A percentile compares a stretch with the other conserved stretches of the same genome.
phyloP scores from a whole-genome alignment of 208 protist species.

The Crithidia expoeki region DNA sequence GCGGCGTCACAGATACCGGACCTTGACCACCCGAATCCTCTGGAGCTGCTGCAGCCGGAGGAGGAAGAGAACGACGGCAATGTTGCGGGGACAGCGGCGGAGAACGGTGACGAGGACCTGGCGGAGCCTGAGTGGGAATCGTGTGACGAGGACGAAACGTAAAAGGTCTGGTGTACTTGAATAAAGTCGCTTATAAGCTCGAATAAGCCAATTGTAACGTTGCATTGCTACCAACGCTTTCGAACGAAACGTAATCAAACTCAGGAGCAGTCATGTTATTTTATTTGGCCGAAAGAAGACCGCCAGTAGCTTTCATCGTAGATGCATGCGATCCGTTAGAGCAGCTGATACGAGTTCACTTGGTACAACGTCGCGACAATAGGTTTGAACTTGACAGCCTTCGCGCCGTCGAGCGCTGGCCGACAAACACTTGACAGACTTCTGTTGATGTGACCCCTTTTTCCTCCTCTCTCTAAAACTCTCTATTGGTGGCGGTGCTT shows the following conservation, averaged over 20 bases:
- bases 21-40: constrained; percentile 83
- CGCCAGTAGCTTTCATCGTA: no score
- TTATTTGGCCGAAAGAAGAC: no score
- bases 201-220: not conserved
- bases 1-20: constrained; percentile 68
- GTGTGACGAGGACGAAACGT: constrained; percentile 62
- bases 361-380: no score
- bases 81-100: constrained; percentile 34
- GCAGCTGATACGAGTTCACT: no score
- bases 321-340: no score
- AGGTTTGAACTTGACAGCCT: no score
- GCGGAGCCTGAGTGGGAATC: constrained; percentile 81
- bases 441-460: constrained; percentile 6
- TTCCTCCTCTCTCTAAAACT: constrained; percentile 6
- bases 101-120: constrained; percentile 46
- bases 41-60: constrained; percentile 82
- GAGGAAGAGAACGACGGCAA: constrained; percentile 61
- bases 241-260: no score
- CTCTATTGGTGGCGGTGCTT: no score
- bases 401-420: no score
- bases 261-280: no score
- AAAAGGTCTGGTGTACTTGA: not conserved
- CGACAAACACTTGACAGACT: no score
- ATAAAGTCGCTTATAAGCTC: constrained; percentile 7
- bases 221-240: no score